These are phyloP conservation scores for Monilinia laxa DNA, from an alignment of 2,329 filamentous ascomycete genomes.

Conservation along the genomic window DNA sequence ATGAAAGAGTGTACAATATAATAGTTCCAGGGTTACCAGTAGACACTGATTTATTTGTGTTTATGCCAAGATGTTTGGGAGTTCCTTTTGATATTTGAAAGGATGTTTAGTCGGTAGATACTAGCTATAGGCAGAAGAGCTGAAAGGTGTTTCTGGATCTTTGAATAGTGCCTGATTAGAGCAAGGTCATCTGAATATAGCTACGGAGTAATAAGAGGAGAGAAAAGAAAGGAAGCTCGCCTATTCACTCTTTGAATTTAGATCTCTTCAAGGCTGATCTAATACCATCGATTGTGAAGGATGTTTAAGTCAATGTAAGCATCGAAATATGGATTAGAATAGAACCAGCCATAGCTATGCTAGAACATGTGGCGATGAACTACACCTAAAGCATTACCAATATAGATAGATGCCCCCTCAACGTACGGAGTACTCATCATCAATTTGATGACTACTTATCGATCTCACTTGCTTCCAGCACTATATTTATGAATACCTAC, in stretches of 20 bases:
- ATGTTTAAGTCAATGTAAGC: not conserved
- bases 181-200: constrained; percentile 6
- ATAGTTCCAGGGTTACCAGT: not conserved
- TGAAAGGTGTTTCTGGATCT: constrained; percentile 8
- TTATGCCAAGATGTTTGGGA: constrained; percentile 1
- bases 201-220: not conserved
- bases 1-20: not conserved
- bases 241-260: not conserved
- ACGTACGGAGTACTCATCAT: not conserved
- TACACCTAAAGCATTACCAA: not conserved
- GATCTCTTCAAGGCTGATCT: not conserved
- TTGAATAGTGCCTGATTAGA: constrained; percentile 8
- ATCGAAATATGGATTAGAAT: not conserved
- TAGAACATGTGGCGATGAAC: not conserved
- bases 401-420: not conserved
- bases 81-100: not conserved
- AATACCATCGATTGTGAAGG: not conserved
- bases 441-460: constrained; percentile 5
- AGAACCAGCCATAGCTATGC: not conserved
- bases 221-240: not conserved
- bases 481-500: not conserved
- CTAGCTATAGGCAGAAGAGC: no score
- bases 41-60: constrained; percentile 2
- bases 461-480: not conserved
- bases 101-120: not conserved